A percentile compares a stretch with the other conserved stretches of the same genome.
Conservation (phyloP, 176 grass and related monocot genomes). For the Metroxylon sagu region DNA sequence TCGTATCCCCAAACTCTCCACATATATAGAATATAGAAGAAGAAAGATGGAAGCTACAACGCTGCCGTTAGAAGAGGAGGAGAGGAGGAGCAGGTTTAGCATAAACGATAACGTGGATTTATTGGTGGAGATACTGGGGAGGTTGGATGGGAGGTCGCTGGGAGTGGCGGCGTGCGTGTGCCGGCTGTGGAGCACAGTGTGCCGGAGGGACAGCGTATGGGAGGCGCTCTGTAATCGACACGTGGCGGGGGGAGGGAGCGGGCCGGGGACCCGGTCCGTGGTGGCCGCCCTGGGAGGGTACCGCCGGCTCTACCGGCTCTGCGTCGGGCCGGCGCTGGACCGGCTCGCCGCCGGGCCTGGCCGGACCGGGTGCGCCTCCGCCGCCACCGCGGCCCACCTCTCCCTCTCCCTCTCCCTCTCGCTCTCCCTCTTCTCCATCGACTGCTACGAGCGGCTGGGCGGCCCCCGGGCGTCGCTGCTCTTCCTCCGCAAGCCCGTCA, state of each 20-base stretch:
- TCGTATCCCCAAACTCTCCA: background rate
- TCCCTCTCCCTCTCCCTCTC: slow-evolving; percentile 13
- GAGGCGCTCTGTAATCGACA: slow-evolving; percentile 17
- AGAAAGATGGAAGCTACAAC: background rate
- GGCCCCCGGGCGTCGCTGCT: slow-evolving; percentile 10
- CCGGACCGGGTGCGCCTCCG: background rate
- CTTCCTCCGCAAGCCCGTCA: slow-evolving; percentile 22
- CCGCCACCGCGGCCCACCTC: too few species aligned
- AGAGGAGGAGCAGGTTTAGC: background rate
- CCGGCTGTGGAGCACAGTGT: slow-evolving; percentile 12
- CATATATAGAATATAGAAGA: background rate
- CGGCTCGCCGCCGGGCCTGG: background rate
- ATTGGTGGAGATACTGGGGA: slow-evolving; percentile 9
- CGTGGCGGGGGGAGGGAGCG: background rate
- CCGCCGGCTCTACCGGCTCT: slow-evolving; percentile 22
- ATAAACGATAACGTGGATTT: slow-evolving; percentile 23
- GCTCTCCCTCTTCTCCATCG: slow-evolving; percentile 24
- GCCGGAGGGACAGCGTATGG: slow-evolving; percentile 11
- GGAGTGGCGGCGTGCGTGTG: slow-evolving; percentile 17
- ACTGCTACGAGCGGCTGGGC: slow-evolving; percentile 25
- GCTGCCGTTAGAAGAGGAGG: background rate
- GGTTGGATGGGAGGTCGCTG: slow-evolving; percentile 19
- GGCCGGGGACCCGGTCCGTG: background rate
- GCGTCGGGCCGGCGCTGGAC: slow-evolving; percentile 19
- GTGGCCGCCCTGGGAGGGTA: slow-evolving; percentile 17